Evolutionary conservation across 2,329 filamentous ascomycete species (phyloP).

Genomic region (Emmonsia crescens): DNA sequence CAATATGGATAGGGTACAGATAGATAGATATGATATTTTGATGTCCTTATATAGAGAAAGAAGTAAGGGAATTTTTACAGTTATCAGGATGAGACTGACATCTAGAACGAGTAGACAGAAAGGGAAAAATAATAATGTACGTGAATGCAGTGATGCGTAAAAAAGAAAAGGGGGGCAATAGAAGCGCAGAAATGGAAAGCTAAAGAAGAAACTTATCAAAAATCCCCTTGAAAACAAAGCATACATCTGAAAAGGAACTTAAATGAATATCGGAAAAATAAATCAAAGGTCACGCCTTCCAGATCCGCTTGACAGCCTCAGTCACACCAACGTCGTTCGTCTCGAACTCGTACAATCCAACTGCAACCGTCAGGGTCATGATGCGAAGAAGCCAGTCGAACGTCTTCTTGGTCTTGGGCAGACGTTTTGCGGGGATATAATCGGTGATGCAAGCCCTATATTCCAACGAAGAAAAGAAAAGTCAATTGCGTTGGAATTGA

Average conservation of each 20-base stretch:
- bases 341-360: slow-evolving; percentile 96
- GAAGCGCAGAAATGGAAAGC: not conserved
- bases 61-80: not conserved
- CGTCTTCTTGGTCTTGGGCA: slow-evolving; percentile 56
- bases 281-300: slow-evolving; percentile 54
- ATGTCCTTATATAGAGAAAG: not conserved
- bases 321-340: slow-evolving; percentile 95
- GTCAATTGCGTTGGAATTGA: slow-evolving; percentile 7
- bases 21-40: slow-evolving; percentile 2
- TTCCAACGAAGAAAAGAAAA: not conserved
- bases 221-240: not conserved
- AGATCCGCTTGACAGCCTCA: slow-evolving; percentile 77
- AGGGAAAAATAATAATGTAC: not conserved
- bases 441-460: slow-evolving; percentile 65
- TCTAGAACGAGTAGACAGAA: not conserved
- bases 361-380: slow-evolving; percentile 67
- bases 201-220: not conserved
- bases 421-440: slow-evolving; percentile 67
- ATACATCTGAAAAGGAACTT: slow-evolving; percentile 15
- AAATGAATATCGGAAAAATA: slow-evolving; percentile 12
- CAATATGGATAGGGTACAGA: not conserved
- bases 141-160: not conserved
- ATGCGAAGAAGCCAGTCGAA: slow-evolving; percentile 69
- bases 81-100: not conserved
- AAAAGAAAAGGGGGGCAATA: not conserved